These are phyloP conservation scores for Wickerhamiella sorbophila DNA, from an alignment of 805 yeast genomes.

Conservation along the genomic window DNA sequence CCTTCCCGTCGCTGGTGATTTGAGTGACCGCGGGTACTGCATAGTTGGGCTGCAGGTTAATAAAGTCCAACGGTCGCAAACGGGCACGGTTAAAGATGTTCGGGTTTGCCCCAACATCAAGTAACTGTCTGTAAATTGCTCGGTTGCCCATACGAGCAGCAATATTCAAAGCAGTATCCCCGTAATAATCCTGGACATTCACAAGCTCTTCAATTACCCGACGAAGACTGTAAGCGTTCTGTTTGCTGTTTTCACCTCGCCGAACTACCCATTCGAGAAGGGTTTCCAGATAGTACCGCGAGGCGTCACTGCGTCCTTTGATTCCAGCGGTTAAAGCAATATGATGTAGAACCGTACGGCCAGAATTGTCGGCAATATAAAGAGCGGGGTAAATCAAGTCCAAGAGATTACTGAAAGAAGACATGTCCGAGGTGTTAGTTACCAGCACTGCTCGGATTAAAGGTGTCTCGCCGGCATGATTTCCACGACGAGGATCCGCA, in stretches of 20 bases:
- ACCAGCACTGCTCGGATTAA: slow-evolving; percentile 71
- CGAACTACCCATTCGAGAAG: slow-evolving; percentile 65
- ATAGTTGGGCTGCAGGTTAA: slow-evolving; percentile 28
- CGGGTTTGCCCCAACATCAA: slow-evolving; percentile 82
- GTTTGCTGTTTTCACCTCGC: slow-evolving; percentile 33
- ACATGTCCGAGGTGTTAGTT: slow-evolving; percentile 67
- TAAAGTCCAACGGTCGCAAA: slow-evolving; percentile 74
- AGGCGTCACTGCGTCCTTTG: slow-evolving; percentile 56
- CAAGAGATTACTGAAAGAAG: slow-evolving; percentile 56
- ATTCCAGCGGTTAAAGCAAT: slow-evolving; percentile 69
- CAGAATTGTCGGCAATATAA: slow-evolving; percentile 47
- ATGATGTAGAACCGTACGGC: slow-evolving; percentile 76
- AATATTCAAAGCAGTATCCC: slow-evolving; percentile 88
- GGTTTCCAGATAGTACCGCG: slow-evolving; percentile 57
- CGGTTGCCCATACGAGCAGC: slow-evolving; percentile 81
- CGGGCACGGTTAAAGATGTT: slow-evolving; percentile 72
- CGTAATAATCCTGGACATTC: slow-evolving; percentile 82
- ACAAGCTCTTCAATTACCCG: slow-evolving; percentile 55
- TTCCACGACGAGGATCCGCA: slow-evolving; percentile 56
- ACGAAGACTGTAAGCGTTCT: slow-evolving; percentile 36
- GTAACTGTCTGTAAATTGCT: slow-evolving; percentile 61
- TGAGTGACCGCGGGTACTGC: slow-evolving; percentile 1
- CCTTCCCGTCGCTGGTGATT: slow-evolving; percentile 1
- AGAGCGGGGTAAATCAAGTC: slow-evolving; percentile 65
- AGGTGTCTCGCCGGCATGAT: slow-evolving; percentile 77